These are phyloP conservation scores for Heteromeles arbutifolia DNA, from an alignment of 306 rosid species.

Conservation along the genomic window DNA sequence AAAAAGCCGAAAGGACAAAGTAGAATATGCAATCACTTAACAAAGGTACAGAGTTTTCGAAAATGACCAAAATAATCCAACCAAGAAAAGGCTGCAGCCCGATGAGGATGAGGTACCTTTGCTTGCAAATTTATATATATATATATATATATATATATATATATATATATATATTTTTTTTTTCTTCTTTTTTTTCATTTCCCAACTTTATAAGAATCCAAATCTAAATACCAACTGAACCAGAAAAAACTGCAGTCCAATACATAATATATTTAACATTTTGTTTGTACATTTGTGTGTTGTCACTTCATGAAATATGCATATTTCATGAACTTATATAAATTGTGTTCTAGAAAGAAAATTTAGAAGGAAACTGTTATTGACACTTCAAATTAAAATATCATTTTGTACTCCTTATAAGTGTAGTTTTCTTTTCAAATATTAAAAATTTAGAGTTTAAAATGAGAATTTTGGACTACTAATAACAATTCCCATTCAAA, in stretches of 20 bases:
- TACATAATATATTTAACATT: not conserved
- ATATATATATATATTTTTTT: no score
- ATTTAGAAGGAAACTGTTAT: no score
- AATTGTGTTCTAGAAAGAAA: not conserved
- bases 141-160: no score
- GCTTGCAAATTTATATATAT: conserved; percentile 23
- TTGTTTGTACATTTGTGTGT: not conserved
- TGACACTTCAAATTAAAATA: no score
- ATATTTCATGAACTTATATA: not conserved
- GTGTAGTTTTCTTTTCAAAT: no score
- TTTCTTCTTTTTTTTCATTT: not conserved
- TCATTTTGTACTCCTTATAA: no score
- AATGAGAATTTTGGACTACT: no score
- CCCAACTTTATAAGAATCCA: not conserved
- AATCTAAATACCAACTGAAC: not conserved
- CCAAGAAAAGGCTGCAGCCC: conserved; percentile 38
- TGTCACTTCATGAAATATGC: conserved; percentile 3
- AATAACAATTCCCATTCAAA: no score
- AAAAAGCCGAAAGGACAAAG: conserved; percentile 22
- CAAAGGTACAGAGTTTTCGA: conserved; percentile 41
- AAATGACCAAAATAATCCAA: conserved; percentile 37
- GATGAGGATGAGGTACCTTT: conserved; percentile 23
- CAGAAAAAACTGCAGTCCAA: not conserved
- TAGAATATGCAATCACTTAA: conserved; percentile 27
- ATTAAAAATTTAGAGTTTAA: no score